Base-by-base conservation (phyloP, 176 grass and related monocot species). In the Elymus sibiricus region DNA sequence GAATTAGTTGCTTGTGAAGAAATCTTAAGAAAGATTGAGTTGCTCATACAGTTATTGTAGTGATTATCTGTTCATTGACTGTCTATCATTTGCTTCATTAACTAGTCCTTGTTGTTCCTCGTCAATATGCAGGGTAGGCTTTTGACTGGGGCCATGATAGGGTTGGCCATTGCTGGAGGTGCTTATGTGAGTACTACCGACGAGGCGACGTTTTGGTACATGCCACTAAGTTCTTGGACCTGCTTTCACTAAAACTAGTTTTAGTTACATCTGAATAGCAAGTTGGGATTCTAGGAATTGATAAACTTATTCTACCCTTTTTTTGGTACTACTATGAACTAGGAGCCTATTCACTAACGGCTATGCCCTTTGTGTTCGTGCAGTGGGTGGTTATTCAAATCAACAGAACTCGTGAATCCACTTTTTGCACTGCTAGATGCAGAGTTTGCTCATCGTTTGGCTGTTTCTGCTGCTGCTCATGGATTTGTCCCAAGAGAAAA, bases 181-280 rank as follows among this genome's bases (percentile, higher is more conserved):
- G 90, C 94, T 90, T 99, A 99, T 79, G 87, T 96, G 77, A 99
- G 97, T 89, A 99, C 92, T 3, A 83, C 87, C 8, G 97, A 99
- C 84, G 97, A 99, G 88, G 94, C 90, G 51, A 99, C 88, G 77
- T 96, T 96, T 94, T 94, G 97, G 97, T 99, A 95, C 83, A 76
- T 89, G 21, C 76, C 72, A 80, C 69, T 69, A 29, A 87, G 12
- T 81, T 83, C 16, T 80, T 38, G 60, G 61, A 47, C 47, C 79
- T 84, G 21, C 15, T 15, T 76, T 84, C 14, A 68, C 15, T 27
- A 14, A 6, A 28, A 67, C 59, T 17, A 12, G 21, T 69, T 79
- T 5, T 74, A 28, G 16, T 83, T 83, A 72, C 21, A 55, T 70
- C 47, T 26, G n/a, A 70, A 60, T 47, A 34, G 38, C 22, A 29